Base-by-base conservation (phyloP, 106 monocot species). In the Allium fistulosum region DNA sequence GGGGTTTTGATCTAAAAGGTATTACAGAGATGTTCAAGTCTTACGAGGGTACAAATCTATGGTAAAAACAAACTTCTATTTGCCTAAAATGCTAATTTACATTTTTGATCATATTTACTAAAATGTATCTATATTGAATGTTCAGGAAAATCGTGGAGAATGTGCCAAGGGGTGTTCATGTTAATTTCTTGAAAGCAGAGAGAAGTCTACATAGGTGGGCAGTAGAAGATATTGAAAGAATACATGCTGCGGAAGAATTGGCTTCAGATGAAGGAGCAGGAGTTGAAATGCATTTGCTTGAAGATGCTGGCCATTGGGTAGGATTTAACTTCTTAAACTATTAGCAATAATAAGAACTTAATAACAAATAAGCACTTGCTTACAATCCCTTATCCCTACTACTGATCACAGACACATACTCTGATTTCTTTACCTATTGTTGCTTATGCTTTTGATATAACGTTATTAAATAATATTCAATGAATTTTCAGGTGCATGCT, bases 291-390 rank as follows among this genome's bases (percentile, higher is more conserved):
- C 97, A 97, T 71, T 82, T 92, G 58, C 92, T 97, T 59, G 86
- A 97, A 81, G 97, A 97, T 82, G 88, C 97, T 51, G 97, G 97
- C 12, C 92, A 97, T 69, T 97, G 97, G 97, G 97, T 90, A 81
- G 58, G 68, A 55, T 13, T 9, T 51, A 27, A 55, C 53, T 12
- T 55, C 53, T 55, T 15, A 55, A 55, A 55, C 37, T 4, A 37
- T 37, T 2, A 37, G 37, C 1, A 37, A 37, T 37, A 37, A 37
- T 37, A 37, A 37, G 37, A 37, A 1, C 37, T 37, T 37, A 37
- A 37, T 37, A 37, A 37, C 37, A 37, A 37, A 37, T 37, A 37
- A 2, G 22, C 22, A 22, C 22, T 22, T 22, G 22, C 22, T 22
- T 22, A 22, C 22, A 22, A 22, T 22, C 22, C 22, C 22, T 22